Evolutionary conservation across 2,329 filamentous ascomycete genomes (phyloP), one percentile per base, ranked within the genome.

Genomic region (Aspergillus costaricaensis): DNA sequence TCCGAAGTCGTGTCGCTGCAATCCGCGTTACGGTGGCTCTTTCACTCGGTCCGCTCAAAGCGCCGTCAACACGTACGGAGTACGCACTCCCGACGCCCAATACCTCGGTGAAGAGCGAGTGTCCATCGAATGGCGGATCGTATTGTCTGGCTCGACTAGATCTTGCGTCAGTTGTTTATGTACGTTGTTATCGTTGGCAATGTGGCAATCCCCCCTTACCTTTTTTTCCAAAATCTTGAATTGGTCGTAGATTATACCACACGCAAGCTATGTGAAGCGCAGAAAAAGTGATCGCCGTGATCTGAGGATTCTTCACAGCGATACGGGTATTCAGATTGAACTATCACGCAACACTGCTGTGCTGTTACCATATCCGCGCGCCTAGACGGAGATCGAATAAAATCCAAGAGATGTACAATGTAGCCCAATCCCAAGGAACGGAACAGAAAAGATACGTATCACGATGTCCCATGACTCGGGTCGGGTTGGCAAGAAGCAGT

Each of bases 401-500:
- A 7, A 19, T n/a, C 12, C 25, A 17, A 50, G 15, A 25, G 6
- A 25, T 27, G 15, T 15, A 30, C 17, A 30, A 50, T 9, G 47
- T 17, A 50, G 25, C 25, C 30, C n/a, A 8, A 32, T 25, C 12
- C 23, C 14, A 12, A 32, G 47, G 23, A 2, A 50, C 15, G 27
- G 7, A n/a, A n/a, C 15, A 50, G 25, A 17, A 15, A 32, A 30
- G 25, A 17, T 30, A n/a, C 25, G 47, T 50, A 50, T 30, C 47
- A 50, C 47, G 9, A 30, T 15, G 38, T 43, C 17, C 39, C 43
- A 27, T 50, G 55, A 43, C 15, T 27, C 32, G 14, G 57, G 50
- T 55, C 39, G 41, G 36, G 27, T 25, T 49, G 55, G 49, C 30
- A 25, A 56, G 21, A 55, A 32, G 43, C 49, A 44, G 36, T 17